Evolutionary conservation across 1,284 basidiomycete species (phyloP).

Genomic region (Sanghuangporus sanghuang): DNA sequence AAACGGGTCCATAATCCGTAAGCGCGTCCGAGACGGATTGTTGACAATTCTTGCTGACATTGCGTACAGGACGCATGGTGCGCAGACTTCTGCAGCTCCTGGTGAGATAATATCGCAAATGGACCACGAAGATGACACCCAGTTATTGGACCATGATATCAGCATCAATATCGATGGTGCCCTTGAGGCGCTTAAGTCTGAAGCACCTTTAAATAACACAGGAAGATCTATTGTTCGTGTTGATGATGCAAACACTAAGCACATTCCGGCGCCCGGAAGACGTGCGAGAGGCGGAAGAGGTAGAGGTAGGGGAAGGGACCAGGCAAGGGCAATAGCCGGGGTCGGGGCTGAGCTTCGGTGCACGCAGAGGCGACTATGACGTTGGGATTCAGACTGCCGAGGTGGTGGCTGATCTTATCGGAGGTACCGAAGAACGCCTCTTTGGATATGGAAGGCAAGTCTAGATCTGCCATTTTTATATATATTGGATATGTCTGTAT

Average conservation of each 20-base stretch:
- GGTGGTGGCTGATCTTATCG: background rate
- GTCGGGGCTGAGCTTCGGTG: slow-evolving; percentile 2
- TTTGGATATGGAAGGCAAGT: background rate
- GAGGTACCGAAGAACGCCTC: too few species aligned
- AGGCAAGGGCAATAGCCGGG: slow-evolving; percentile 3
- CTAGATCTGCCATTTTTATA: background rate
- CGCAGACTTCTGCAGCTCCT: background rate
- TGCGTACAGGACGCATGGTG: background rate
- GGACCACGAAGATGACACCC: background rate
- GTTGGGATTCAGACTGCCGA: background rate
- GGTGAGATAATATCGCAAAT: background rate
- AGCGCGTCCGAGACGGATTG: background rate
- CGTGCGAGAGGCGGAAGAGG: slow-evolving; percentile 8
- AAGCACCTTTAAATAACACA: slow-evolving; percentile 1
- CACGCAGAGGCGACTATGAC: background rate
- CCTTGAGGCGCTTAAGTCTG: slow-evolving; percentile 13
- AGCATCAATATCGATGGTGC: slow-evolving; percentile 17
- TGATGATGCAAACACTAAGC: background rate
- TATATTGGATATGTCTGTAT: slow-evolving; percentile 1
- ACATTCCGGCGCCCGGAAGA: background rate
- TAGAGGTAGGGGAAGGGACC: background rate
- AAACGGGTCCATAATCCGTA: background rate
- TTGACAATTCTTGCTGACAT: background rate
- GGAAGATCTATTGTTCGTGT: background rate
- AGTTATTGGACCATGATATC: background rate